Evolutionary conservation across 345 rosid species (phyloP).

Genomic region (Eucalyptus sp.): DNA sequence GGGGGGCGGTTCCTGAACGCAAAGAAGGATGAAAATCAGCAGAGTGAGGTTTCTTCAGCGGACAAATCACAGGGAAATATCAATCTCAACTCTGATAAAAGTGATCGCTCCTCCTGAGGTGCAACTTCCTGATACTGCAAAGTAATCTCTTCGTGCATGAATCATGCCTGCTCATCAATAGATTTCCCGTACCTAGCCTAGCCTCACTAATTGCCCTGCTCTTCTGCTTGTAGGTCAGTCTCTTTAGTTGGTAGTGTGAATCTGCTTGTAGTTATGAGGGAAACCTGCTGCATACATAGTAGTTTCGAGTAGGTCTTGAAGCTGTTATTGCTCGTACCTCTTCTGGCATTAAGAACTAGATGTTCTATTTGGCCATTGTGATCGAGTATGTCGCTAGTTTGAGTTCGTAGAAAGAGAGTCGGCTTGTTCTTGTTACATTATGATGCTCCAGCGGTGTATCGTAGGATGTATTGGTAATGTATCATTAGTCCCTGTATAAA

Average conservation of each 20-base stretch:
- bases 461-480: neutral
- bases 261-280: neutral
- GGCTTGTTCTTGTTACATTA: neutral
- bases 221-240: neutral
- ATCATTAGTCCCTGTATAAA: neutral
- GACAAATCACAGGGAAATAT: conserved; percentile 50
- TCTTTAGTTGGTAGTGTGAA: neutral
- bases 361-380: neutral
- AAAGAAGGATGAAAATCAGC: conserved; percentile 48
- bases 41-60: conserved; percentile 30
- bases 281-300: neutral
- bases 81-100: conserved; percentile 50
- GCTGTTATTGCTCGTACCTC: neutral
- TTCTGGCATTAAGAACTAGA: neutral
- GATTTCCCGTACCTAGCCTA: neutral
- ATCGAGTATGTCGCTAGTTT: neutral
- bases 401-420: neutral
- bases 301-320: neutral
- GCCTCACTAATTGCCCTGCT: neutral
- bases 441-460: neutral
- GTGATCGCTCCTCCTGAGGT: conserved; percentile 24
- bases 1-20: conserved; percentile 90
- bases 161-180: neutral
- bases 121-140: conserved; percentile 22
- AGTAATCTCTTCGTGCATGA: neutral